Evolutionary conservation across 495 filamentous ascomycete genomes (phyloP).

Genomic region (Xylaria longipes): DNA sequence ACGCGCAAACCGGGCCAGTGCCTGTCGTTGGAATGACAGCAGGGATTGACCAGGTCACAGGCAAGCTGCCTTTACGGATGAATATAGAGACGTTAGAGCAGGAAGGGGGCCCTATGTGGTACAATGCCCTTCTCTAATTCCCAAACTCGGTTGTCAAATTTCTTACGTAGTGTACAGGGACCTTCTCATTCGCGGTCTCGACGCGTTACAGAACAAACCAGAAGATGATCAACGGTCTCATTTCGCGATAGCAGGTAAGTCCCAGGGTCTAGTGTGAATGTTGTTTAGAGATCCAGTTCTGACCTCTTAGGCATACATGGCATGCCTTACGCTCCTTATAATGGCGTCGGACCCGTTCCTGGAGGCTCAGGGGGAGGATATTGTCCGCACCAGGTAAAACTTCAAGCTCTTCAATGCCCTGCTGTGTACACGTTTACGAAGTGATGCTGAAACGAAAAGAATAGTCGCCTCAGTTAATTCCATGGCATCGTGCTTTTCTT

Average conservation of each 20-base stretch:
- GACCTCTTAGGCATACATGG: slow-evolving; percentile 57
- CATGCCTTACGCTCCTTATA: slow-evolving; percentile 54
- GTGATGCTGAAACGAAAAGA: slow-evolving; percentile 22
- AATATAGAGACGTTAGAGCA: slow-evolving; percentile 47
- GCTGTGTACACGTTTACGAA: not conserved
- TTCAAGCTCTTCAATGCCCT: slow-evolving; percentile 28
- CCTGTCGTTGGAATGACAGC: slow-evolving; percentile 45
- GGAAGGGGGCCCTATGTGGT: slow-evolving; percentile 50
- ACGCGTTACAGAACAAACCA: slow-evolving; percentile 45
- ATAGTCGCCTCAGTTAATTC: slow-evolving; percentile 46
- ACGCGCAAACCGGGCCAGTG: slow-evolving; percentile 29
- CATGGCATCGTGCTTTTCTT: slow-evolving; percentile 52
- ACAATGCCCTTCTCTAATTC: slow-evolving; percentile 2
- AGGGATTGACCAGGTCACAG: slow-evolving; percentile 45
- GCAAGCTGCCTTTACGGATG: slow-evolving; percentile 42
- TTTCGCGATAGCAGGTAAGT: slow-evolving; percentile 55
- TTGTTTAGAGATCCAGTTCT: not conserved
- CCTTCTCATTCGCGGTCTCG: slow-evolving; percentile 53
- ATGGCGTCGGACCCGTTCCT: slow-evolving; percentile 48
- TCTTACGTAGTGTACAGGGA: slow-evolving; percentile 38
- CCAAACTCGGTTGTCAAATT: not conserved
- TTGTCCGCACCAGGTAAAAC: slow-evolving; percentile 54
- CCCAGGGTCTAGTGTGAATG: not conserved
- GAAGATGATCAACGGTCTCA: slow-evolving; percentile 54
- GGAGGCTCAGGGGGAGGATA: slow-evolving; percentile 48